Evolutionary conservation across 805 yeast species (phyloP), one percentile per base, ranked within the genome.

Genomic region (Groenewaldozyma tartarivorans): DNA sequence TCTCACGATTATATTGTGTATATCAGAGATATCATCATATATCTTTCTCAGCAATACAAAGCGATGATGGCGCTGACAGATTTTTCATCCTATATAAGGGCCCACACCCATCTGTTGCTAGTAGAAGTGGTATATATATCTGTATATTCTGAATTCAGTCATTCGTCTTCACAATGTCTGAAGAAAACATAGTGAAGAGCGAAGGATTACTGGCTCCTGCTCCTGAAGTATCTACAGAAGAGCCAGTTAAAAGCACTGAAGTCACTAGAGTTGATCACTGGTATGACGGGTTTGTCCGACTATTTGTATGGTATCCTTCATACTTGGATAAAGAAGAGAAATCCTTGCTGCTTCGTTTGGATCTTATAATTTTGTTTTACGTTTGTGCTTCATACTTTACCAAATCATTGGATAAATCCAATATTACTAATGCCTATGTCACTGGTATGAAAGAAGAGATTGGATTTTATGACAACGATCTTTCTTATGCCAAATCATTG

Each of bases 371-470:
- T 13, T 51, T 63, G 29, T 43, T 53, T 3, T 63, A 60, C 35
- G 52, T 57, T n/a, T 60, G 64, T 40, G 38, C 55, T 18, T 58
- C 68, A 4, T 66, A 60, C 51, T 67, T 67, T 53, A 64, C 66
- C 36, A 76, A 75, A 48, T 70, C 73, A 44, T 54, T 77, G 29
- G 81, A 76, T 53, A 63, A 72, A 38, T 54, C 67, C 32, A 72
- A 72, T 43, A 49, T 73, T 42, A 54, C 66, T 19, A 67, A 71
- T 46, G 79, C 81, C 3, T 76, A 73, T 51, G 76, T 70, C 21
- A 64, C 75, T 11, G 79, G 79, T 5, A 70, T 76, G 78, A 61
- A 69, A 43, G 72, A 69, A 45, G 80, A 47, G 18, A 58, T 72
- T 34, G 27, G 48, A 16, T 49, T 62, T 39, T 58, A 53, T 15